phyloP scores from a whole-genome alignment of 306 rosid species.

The Comarum palustre region DNA sequence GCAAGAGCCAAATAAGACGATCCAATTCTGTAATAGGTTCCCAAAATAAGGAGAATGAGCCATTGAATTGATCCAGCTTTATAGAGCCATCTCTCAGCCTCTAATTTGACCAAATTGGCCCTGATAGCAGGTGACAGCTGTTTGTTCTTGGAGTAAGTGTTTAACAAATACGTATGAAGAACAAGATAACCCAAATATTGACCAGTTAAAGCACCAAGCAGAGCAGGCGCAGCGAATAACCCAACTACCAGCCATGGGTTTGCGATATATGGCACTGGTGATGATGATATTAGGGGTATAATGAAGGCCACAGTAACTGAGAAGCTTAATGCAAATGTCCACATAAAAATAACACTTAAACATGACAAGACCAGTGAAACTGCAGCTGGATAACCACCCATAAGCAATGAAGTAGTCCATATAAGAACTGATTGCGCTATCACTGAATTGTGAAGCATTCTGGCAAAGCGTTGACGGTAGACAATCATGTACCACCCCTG shows the following conservation, averaged over 20 bases:
- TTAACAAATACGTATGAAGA: slow-evolving; percentile 57
- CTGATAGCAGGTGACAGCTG: slow-evolving; percentile 44
- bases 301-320: slow-evolving; percentile 54
- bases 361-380: slow-evolving; percentile 70
- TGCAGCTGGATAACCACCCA: slow-evolving; percentile 88
- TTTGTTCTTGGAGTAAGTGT: slow-evolving; percentile 49
- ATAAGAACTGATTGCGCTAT: slow-evolving; percentile 80
- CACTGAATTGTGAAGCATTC: slow-evolving; percentile 74
- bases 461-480: slow-evolving; percentile 66
- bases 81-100: slow-evolving; percentile 98
- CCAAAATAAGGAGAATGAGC: slow-evolving; percentile 77
- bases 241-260: slow-evolving; percentile 87
- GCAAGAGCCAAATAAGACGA: slow-evolving; percentile 89
- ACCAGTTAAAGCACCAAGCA: slow-evolving; percentile 83
- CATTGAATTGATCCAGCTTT: slow-evolving; percentile 93
- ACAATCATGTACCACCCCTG: slow-evolving; percentile 91
- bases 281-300: slow-evolving; percentile 59
- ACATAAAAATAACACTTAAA: slow-evolving; percentile 63
- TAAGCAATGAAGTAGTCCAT: slow-evolving; percentile 71
- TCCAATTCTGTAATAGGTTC: slow-evolving; percentile 72
- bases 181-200: slow-evolving; percentile 79
- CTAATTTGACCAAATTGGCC: slow-evolving; percentile 57
- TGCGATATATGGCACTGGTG: slow-evolving; percentile 81
- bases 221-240: slow-evolving; percentile 83
- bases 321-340: slow-evolving; percentile 67